phyloP scores from a whole-genome alignment of 163 green algal genomes.

The Scenedesmus sp. region DNA sequence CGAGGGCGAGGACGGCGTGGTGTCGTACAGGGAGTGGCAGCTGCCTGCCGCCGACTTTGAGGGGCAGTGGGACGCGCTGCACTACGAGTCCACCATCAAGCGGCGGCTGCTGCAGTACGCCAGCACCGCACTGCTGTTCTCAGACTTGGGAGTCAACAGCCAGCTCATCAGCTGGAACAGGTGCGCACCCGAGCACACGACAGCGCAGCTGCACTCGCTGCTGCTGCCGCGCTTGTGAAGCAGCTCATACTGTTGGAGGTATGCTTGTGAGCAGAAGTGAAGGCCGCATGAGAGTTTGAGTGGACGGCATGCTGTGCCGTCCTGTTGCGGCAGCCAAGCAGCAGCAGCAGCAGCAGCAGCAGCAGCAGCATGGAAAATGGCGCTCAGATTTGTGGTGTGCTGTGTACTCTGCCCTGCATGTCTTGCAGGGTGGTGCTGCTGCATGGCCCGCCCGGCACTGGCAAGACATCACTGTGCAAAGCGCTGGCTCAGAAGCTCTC shows the following conservation, averaged over 20 bases:
- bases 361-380: background rate
- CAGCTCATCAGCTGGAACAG: slow-evolving; percentile 93
- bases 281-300: too few species aligned
- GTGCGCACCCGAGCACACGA: slow-evolving; percentile 20
- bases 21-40: slow-evolving; percentile 84
- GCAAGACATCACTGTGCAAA: slow-evolving; percentile 96
- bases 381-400: background rate
- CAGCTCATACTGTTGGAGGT: too few species aligned
- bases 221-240: background rate
- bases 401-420: background rate
- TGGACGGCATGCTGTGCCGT: background rate
- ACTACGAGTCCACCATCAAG: slow-evolving; percentile 90
- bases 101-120: slow-evolving; percentile 85
- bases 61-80: slow-evolving; percentile 85
- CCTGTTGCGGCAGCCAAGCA: background rate
- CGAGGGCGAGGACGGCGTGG: slow-evolving; percentile 74
- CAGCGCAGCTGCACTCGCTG: background rate
- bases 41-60: slow-evolving; percentile 84
- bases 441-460: slow-evolving; percentile 93
- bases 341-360: background rate
- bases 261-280: too few species aligned
- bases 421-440: slow-evolving; percentile 83
- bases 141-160: slow-evolving; percentile 79
- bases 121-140: slow-evolving; percentile 90
- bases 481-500: slow-evolving; percentile 96